These are phyloP conservation scores for Apophysomyces variabilis DNA, from an alignment of 371 early-diverging fungal genomes.

Conservation along the genomic window DNA sequence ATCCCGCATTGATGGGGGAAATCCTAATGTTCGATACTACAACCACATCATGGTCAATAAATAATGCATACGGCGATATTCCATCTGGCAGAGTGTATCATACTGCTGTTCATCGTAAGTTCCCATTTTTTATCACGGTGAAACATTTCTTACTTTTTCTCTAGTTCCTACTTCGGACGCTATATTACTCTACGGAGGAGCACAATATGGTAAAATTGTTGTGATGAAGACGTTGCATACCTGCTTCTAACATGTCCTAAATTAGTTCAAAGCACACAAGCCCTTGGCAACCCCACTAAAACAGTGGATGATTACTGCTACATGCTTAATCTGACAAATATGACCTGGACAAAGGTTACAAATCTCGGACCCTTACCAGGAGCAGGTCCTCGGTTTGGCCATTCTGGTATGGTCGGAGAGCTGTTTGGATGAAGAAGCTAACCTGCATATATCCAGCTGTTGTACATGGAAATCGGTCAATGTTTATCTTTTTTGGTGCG, in stretches of 20 bases:
- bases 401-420: conserved; percentile 22
- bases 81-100: conserved; percentile 21
- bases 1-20: conserved; percentile 12
- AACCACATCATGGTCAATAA: conserved; percentile 7
- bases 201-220: not conserved
- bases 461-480: conserved; percentile 10
- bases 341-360: conserved; percentile 13
- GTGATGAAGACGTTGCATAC: not conserved
- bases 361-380: conserved; percentile 7
- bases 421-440: not conserved
- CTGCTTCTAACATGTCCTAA: not conserved
- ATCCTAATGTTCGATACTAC: conserved; percentile 18
- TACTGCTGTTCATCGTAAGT: conserved; percentile 13
- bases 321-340: conserved; percentile 4
- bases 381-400: conserved; percentile 27
- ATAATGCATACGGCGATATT: not conserved
- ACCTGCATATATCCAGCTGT: conserved; percentile 10
- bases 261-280: not conserved
- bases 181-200: not conserved
- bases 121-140: not conserved
- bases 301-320: conserved; percentile 23
- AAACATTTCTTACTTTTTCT: not conserved
- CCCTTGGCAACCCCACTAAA: not conserved
- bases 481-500: conserved; percentile 26
- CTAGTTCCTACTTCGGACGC: not conserved